Conservation (phyloP, 805 yeast species). For the Hanseniaspora meyeri region DNA sequence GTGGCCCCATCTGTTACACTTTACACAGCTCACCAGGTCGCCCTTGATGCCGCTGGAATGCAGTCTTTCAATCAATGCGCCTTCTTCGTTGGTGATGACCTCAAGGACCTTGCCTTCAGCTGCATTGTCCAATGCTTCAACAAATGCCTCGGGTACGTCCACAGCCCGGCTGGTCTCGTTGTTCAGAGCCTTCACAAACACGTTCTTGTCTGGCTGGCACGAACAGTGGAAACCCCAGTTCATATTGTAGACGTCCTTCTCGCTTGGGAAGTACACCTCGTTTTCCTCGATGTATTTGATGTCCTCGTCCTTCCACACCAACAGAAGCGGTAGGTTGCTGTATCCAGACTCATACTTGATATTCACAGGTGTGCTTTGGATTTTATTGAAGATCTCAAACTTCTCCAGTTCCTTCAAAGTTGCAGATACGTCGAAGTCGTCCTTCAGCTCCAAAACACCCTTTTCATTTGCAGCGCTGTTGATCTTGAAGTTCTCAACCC, state of each 20-base stretch:
- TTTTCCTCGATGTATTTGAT: constrained; percentile 18
- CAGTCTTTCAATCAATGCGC: not conserved
- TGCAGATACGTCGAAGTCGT: not conserved
- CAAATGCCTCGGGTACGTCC: not conserved
- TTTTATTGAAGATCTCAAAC: not conserved
- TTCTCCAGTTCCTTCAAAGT: not conserved
- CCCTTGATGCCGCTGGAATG: constrained; percentile 3
- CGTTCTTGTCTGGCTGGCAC: constrained; percentile 13
- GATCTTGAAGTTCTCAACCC: constrained; percentile 17
- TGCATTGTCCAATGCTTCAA: not conserved
- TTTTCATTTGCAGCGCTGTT: not conserved
- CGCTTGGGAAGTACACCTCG: constrained; percentile 17
- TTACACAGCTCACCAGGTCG: constrained; percentile 26
- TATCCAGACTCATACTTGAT: constrained; percentile 12
- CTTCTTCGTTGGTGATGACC: not conserved
- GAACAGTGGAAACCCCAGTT: constrained; percentile 27
- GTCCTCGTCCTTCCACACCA: constrained; percentile 22
- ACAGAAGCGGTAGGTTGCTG: constrained; percentile 23
- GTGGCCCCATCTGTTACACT: constrained; percentile 24
- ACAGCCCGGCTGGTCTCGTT: not conserved
- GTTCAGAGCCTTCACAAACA: not conserved
- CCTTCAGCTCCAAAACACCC: not conserved
- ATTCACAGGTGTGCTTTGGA: not conserved
- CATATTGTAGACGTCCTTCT: constrained; percentile 19
- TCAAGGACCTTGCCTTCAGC: not conserved